Base-by-base conservation (phyloP, 768 basidiomycete genomes). In the Kwoniella botswanensis region DNA sequence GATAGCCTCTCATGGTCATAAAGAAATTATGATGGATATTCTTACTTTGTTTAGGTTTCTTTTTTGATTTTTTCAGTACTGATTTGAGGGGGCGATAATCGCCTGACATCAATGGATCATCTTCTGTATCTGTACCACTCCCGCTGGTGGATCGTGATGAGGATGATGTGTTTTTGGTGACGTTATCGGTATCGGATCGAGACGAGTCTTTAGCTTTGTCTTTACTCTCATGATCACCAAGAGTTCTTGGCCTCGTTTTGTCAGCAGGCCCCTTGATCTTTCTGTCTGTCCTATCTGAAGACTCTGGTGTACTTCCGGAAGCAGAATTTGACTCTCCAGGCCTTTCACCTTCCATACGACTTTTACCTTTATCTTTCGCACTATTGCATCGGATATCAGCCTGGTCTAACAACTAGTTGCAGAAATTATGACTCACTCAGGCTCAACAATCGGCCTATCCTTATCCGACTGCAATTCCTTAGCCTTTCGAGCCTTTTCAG, bases 21-120 rank as follows among this genome's bases (percentile, higher is more conserved):
- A 79, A 79, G 63, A 74, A 76, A 50, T 81, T 81, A 56, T 80
- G 77, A 41, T 80, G 79, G 35, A 76, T 75, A 26, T 76, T 76
- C 56, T 76, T 76, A 18, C 58, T 44, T 62, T 81, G 76, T 11
- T 72, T 53, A 12, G 75, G 70, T 62, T 79, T 79, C 70, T 76
- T 77, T 58, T 76, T 77, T 2, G 74, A 74, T 57, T 81, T 81
- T 64, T 81, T 81, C 46, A 81, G 56, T 2, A 64, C 71, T 46
- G 78, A 79, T 55, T 74, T 74, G 21, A 81, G 75, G 18, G 78
- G 76, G 42, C 74, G 62, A 29, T 73, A 72, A 42, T 80, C 79
- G 12, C 79, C 79, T 54, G 75, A 60, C 75, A 80, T 78, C 9
- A 80, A 71, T 11, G 67, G 67, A 58, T 80, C 77, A 22, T 74